Base-by-base conservation (phyloP, 2,329 filamentous ascomycete species). In the Ustulina deusta region DNA sequence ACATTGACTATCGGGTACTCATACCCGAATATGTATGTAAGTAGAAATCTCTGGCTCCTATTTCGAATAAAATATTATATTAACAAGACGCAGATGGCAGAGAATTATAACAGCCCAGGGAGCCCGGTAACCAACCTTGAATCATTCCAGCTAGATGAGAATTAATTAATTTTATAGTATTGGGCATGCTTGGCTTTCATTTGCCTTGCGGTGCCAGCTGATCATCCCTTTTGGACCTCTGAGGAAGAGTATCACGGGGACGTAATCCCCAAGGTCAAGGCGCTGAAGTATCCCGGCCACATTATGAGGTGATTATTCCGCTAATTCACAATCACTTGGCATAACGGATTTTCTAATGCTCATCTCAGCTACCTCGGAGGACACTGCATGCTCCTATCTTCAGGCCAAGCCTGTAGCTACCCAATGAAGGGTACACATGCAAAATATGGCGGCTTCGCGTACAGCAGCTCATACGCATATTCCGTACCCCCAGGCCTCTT, bases 101-200 rank as follows among this genome's bases (percentile, higher is more conserved):
- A 94, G 79, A 94, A 94, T 77, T 94, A 94, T 80, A 94, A 94
- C 79, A 93, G 90, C 10, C 91, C 92, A 0, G 90, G 90, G 38
- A 88, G 86, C 63, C 85, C 85, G 27, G 85, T 86, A 77, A 79
- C 76, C 20, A 42, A 27, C 10, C n/a, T 10, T 15, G 9, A 25
- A 25, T 3, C 2, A 22, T 25, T 10, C 6, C 40, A 5, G 9
- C 3, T 22, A 22, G 15, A 6, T 38, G 4, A 49, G 13, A 63
- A 25, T 56, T 67, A 34, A 71, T 40, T 6, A n/a, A 3, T 27
- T 22, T 20, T 17, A n/a, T 80, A 91, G 73, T 94, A 94, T 78
- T 94, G 92, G 92, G 91, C 90, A 60, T 94, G 92, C 79, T 82
- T 94, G 25, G 88, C 91, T 1, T 94, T 94, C 75, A 91, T 92